Base-by-base conservation (phyloP, 192 early-diverging fungal genomes). In the Bifiguratus adelaidae region DNA sequence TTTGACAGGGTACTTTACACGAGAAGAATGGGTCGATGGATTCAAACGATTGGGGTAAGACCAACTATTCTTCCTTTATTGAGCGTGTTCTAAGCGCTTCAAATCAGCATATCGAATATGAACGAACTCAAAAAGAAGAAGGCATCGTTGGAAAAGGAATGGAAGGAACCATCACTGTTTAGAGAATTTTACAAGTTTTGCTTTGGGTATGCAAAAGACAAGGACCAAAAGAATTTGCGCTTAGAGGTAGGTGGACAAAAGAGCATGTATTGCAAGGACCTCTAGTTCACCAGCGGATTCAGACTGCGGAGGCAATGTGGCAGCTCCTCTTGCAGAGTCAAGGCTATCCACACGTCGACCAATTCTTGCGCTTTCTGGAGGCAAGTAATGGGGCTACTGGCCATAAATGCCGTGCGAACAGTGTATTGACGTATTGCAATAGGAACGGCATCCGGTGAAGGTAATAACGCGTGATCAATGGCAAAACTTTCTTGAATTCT, bases 391-490 rank as follows among this genome's bases (percentile, higher is more conserved):
- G 15, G 32, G 22, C 7, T 6, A 40, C 13, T 6, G 7, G 16
- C 22, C 22, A 40, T 11, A 20, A 8, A 40, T 40, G 0, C 12
- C 16, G 7, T 40, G 7, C 12, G 22, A 7, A 4, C n/a, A 5
- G 15, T 21, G 7, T 1, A 5, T 15, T 13, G 37, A 5, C 16
- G 7, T 40, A 7, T 40, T 50, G 7, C 34, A 41, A 30, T 29
- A 61, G 54, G 50, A 54, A 29, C 67, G 62, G 35, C 54, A 70
- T 18, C 67, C 68, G 4, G 68, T 79, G 35, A 73, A 74, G 30
- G 79, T 78, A 3, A 71, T 82, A 30, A 81, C 75, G 44, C 63
- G 65, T 25, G 82, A 84, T 47, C 82, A 84, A 49, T 84, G 82
- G 82, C 51, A 61, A 25, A 78, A 61, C 42, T 77, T 82, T 37